Conservation (phyloP, 1,284 basidiomycete genomes). For the Pascua guehoae region DNA sequence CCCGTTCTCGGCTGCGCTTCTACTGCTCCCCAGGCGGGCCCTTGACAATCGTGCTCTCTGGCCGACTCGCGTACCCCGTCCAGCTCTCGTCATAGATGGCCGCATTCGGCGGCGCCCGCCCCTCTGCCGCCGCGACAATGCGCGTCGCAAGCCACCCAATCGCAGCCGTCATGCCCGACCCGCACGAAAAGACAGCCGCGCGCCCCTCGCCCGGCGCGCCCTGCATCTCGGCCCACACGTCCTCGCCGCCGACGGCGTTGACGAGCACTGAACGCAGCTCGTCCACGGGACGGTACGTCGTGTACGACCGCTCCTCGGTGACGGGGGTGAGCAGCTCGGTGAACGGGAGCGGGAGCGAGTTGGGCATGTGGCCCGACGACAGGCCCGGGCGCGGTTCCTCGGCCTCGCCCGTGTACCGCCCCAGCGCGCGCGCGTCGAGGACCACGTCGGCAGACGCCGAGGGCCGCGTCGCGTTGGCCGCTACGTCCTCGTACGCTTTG, state of each 20-base stretch:
- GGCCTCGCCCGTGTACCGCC: constrained; percentile 73
- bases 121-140: constrained; percentile 77
- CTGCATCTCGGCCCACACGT: constrained; percentile 55
- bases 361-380: constrained; percentile 88
- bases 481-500: constrained; percentile 77
- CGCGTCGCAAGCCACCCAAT: constrained; percentile 82
- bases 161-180: constrained; percentile 95
- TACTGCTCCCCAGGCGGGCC: background rate
- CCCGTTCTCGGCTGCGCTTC: background rate
- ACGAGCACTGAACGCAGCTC: constrained; percentile 59
- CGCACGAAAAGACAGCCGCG: constrained; percentile 70
- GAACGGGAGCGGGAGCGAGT: constrained; percentile 82
- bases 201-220: constrained; percentile 54
- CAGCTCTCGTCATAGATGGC: constrained; percentile 52
- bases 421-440: constrained; percentile 78
- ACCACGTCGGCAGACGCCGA: constrained; percentile 57
- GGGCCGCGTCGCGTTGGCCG: constrained; percentile 62
- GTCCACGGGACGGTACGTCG: constrained; percentile 59
- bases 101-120: constrained; percentile 32
- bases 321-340: constrained; percentile 59
- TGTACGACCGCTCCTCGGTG: constrained; percentile 42
- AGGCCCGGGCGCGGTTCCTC: constrained; percentile 87
- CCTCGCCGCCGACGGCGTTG: constrained; percentile 49
- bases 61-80: constrained; percentile 34
- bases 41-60: constrained; percentile 26